phyloP scores from a whole-genome alignment of 2,329 filamentous ascomycete genomes.

The Diaporthe humulicola region DNA sequence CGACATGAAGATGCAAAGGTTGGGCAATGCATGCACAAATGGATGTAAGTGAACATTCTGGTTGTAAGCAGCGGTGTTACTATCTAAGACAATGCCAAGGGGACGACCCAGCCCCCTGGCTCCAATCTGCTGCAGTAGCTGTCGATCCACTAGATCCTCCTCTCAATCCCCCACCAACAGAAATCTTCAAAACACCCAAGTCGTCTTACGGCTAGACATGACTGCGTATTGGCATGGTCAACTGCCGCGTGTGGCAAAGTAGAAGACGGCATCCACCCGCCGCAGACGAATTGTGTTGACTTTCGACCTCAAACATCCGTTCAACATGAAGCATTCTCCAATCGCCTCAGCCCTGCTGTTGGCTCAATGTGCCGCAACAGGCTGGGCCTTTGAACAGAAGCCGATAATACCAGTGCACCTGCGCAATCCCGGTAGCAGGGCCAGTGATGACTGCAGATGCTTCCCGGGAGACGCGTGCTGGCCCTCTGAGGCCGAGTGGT shows the following conservation, averaged over 20 bases:
- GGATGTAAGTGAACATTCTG: neutral
- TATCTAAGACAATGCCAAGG: neutral
- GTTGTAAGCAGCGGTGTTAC: neutral
- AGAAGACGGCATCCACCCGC: neutral
- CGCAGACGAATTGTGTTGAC: neutral
- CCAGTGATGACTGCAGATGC: constrained; percentile 42
- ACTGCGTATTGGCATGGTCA: too few species aligned
- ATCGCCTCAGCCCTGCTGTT: neutral
- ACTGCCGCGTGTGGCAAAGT: neutral
- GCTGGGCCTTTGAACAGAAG: neutral
- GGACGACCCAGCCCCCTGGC: neutral
- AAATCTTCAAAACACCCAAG: constrained; percentile 13
- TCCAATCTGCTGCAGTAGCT: neutral
- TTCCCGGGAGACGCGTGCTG: constrained; percentile 64
- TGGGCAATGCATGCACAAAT: neutral
- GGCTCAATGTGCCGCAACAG: neutral
- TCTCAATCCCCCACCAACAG: constrained; percentile 4
- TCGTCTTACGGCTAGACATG: neutral
- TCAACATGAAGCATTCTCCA: neutral
- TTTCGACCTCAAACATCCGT: neutral
- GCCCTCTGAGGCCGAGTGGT: constrained; percentile 59
- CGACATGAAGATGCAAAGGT: neutral
- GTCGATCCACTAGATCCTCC: neutral
- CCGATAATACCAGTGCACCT: neutral
- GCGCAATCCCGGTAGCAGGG: neutral